Base-by-base conservation (phyloP, 208 protist genomes). In the Trypanosomatidae sp. region DNA sequence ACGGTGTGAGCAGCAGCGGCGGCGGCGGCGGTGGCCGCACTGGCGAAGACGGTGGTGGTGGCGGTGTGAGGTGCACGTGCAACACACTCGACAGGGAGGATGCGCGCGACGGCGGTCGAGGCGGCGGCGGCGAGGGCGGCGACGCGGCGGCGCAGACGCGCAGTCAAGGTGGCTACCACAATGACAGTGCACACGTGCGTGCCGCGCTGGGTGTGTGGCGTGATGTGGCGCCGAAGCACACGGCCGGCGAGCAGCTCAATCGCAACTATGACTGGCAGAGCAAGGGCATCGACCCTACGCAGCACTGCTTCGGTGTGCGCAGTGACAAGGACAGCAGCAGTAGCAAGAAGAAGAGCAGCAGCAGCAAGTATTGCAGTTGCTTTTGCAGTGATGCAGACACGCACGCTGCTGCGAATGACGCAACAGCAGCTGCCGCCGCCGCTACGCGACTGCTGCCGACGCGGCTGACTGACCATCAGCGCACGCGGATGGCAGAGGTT, bases 221-320 rank as follows among this genome's bases (percentile, higher is more conserved):
- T 8, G 50, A 72, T 24, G 59, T 74, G 7, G 67, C 78, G 6
- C 53, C 74, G 23, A 20, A 70, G 33, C 66, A 85, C 51, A 63
- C 61, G 7, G 64, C 58, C 4, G 84, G 79, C 6, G 72, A 30
- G 42, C 67, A 74, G 43, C 60, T 57, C 22, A 57, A 72, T 19
- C 70, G 79, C 27, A 60, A 65, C 41, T 92, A 89, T 56, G 60
- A 92, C 59, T 92, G 84, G 80, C 70, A 79, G 10, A 37, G 30
- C 13, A 32, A 48, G 4, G 77, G 74, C 27, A 82, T 92, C 44
- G 73, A 92, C 60, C 71, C 76, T 2, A 71, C 65, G 18, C 53
- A 76, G 46, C 54, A 78, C 48, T 61, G 79, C 52, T 92, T 92
- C 49, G 83, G 83, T 2, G 47, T 46, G 19, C 38, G 44, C 4